Evolutionary conservation across 129 eudicot species (phyloP), one percentile per base, ranked within the genome.

Genomic region (Chrysanthemum lavandulifolium): DNA sequence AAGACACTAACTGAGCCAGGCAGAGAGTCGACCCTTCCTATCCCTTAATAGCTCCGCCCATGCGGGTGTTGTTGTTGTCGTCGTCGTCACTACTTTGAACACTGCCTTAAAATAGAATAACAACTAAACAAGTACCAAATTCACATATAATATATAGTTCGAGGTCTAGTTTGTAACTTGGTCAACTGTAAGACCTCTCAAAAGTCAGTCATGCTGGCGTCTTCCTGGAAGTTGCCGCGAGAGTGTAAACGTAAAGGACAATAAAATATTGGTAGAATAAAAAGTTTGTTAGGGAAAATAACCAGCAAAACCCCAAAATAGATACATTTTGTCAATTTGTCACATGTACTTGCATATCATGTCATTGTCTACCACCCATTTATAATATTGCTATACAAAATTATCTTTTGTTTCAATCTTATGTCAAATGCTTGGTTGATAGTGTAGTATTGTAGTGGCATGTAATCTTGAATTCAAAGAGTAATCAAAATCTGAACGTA

Each of bases 161-260:
- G 47, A 8, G 47, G 47, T 40, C 47, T 10, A 40, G 1, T 40
- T 6, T 40, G 47, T 40, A 40, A 40, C 47, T 40, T 1, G 47
- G 47, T 40, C 47, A 40, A 40, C 47, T 6, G 47, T 40, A 40
- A 40, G 47, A 40, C 47, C 71, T 13, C 58, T 67, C 15, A 48
- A 47, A 67, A 67, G 71, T 45, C 72, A 23, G 72, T 50, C 72
- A 27, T 50, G 59, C 12, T 67, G 23, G 72, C 47, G 59, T 67
- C 45, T 45, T 49, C 57, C 59, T 5, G 43, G 72, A 48, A 67
- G 45, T 67, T 67, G 72, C 71, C 71, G 36, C 12, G 47, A 67
- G 36, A 47, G 43, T 49, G 72, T 51, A 48, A 45, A 13, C 62
- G 27, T 52, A 69, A 69, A 69, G 61, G 62, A 69, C 15, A 16